These are phyloP conservation scores for Phytophthora vignae DNA, from an alignment of 352 stramenopile species.

Conservation along the genomic window DNA sequence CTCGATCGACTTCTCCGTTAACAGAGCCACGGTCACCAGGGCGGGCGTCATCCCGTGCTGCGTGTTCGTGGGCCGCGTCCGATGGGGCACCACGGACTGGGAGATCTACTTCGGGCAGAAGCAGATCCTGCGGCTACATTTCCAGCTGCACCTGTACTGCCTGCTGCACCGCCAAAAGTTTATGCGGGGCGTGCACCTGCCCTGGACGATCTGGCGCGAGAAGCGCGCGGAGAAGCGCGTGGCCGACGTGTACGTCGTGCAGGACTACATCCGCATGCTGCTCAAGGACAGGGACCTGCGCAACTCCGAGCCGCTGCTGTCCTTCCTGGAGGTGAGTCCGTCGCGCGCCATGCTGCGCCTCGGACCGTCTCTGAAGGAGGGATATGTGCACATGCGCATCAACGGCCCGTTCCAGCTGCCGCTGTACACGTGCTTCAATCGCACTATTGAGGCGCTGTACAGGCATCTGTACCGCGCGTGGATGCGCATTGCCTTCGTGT, in stretches of 20 bases:
- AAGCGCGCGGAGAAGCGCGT: conserved; percentile 81
- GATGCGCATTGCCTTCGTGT: conserved; percentile 88
- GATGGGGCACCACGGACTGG: conserved; percentile 82
- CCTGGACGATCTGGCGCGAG: conserved; percentile 85
- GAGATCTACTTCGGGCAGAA: conserved; percentile 91
- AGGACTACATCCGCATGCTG: conserved; percentile 76
- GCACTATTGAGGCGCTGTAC: conserved; percentile 83
- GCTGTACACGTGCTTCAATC: conserved; percentile 87
- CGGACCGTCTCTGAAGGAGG: conserved; percentile 84
- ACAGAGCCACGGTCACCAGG: conserved; percentile 72
- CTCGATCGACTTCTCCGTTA: conserved; percentile 81
- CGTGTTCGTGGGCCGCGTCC: conserved; percentile 83
- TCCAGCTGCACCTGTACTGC: conserved; percentile 64
- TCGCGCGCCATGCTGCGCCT: conserved; percentile 79
- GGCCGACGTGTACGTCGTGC: conserved; percentile 71
- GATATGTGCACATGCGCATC: conserved; percentile 91
- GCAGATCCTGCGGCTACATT: conserved; percentile 78
- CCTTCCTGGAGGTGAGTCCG: conserved; percentile 84
- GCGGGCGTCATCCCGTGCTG: conserved; percentile 81
- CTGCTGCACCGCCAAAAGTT: conserved; percentile 58
- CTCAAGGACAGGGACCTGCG: conserved; percentile 70
- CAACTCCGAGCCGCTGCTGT: conserved; percentile 81
- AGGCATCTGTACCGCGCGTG: conserved; percentile 87
- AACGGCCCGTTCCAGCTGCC: conserved; percentile 88
- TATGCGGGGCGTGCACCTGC: conserved; percentile 57